phyloP scores from a whole-genome alignment of 2,329 filamentous ascomycete genomes.

The Graphiopsis chlorocephala region DNA sequence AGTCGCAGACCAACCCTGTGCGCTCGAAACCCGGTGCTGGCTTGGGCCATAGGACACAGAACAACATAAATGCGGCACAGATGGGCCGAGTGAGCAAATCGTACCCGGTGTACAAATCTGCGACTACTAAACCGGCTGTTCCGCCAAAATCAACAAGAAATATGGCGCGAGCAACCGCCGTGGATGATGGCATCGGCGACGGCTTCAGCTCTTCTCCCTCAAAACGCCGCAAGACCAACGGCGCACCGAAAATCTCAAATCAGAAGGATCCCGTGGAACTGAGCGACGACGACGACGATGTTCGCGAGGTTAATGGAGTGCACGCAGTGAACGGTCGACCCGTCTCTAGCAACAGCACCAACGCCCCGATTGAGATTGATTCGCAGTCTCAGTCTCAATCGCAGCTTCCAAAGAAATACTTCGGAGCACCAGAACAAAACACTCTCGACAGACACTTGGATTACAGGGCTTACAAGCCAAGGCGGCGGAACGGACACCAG shows the following conservation, averaged over 20 bases:
- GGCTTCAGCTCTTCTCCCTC: neutral
- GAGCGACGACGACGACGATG: neutral
- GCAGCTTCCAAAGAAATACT: neutral
- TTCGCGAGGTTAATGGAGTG: neutral
- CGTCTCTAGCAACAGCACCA: neutral
- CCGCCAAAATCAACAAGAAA: neutral
- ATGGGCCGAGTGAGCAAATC: neutral
- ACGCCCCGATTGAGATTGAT: neutral
- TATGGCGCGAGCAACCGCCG: neutral
- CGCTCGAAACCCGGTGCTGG: neutral
- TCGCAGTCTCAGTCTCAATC: conserved; percentile 3
- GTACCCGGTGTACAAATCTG: neutral
- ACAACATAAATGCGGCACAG: neutral
- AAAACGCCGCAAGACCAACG: conserved; percentile 1
- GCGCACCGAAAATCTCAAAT: neutral
- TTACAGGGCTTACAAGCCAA: neutral
- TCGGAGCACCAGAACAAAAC: neutral
- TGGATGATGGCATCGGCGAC: neutral
- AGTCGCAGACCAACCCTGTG: neutral
- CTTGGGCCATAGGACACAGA: neutral
- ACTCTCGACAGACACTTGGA: neutral
- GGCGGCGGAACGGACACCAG: neutral
- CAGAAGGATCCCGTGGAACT: neutral
- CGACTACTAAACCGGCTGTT: neutral
- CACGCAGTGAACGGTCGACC: neutral